Percentiles rank a stretch among this genome's conserved stretches.
Evolutionary conservation across 2,329 filamentous ascomycete genomes (phyloP).

Genomic region (Orbilia quercus): DNA sequence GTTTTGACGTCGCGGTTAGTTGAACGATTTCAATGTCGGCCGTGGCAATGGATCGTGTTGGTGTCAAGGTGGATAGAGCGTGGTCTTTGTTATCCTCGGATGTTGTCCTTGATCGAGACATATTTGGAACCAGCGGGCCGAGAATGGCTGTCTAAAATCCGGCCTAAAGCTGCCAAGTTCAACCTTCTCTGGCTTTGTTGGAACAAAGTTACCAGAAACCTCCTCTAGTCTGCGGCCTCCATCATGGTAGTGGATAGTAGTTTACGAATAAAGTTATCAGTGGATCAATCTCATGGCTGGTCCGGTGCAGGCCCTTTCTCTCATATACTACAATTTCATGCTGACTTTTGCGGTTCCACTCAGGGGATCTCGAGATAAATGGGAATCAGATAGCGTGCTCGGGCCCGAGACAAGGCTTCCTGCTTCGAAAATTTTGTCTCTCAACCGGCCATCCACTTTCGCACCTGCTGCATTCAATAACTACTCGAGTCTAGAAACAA

Average conservation of each 20-base stretch:
- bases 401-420: not conserved
- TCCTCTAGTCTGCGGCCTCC: conserved; percentile 2
- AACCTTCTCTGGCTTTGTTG: conserved; percentile 1
- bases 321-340: conserved; percentile 25
- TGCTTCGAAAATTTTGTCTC: conserved; percentile 15
- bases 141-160: not conserved
- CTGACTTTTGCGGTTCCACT: not conserved
- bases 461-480: conserved; percentile 20
- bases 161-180: not conserved
- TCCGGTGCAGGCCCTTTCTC: conserved; percentile 15
- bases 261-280: conserved; percentile 17
- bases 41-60: conserved; percentile 12
- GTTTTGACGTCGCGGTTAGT: conserved; percentile 22
- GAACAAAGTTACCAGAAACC: conserved; percentile 9
- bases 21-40: conserved; percentile 20
- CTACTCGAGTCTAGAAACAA: conserved; percentile 14
- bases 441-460: conserved; percentile 31
- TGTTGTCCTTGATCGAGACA: conserved; percentile 23
- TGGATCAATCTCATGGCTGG: not conserved
- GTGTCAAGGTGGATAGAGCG: conserved; percentile 15
- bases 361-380: conserved; percentile 21
- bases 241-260: conserved; percentile 3
- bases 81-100: conserved; percentile 37
- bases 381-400: conserved; percentile 32
- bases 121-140: conserved; percentile 5